A percentile compares a stretch with the other conserved stretches of the same genome.
phyloP scores from a whole-genome alignment of 768 basidiomycete genomes.

The Lepiota venenata region DNA sequence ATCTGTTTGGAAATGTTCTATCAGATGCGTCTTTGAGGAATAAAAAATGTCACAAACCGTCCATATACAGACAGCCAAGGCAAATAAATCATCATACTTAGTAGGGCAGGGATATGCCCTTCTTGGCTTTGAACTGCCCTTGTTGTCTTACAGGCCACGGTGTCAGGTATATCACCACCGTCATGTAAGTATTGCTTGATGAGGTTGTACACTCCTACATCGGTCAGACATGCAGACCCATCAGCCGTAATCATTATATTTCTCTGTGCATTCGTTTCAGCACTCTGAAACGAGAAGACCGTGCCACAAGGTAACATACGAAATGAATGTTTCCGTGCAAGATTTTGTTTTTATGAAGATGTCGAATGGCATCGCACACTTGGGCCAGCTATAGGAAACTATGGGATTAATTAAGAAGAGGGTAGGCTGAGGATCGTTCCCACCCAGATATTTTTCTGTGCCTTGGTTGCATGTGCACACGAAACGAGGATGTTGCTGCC shows the following conservation, averaged over 20 bases:
- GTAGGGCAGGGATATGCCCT: background rate
- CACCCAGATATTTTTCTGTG: background rate
- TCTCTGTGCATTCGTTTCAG: background rate
- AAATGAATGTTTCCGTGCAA: constrained; percentile 4
- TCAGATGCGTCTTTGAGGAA: no score
- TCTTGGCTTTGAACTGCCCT: background rate
- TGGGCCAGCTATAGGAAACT: background rate
- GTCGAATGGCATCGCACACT: background rate
- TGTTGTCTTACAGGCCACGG: background rate
- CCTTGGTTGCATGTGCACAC: background rate
- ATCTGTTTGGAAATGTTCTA: no score
- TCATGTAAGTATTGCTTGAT: background rate
- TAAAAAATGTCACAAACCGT: background rate
- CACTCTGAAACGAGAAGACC: no score
- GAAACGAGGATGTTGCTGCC: background rate
- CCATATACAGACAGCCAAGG: background rate
- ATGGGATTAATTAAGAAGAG: no score
- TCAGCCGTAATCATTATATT: background rate
- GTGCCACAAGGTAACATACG: background rate
- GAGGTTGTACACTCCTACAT: background rate
- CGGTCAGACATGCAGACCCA: background rate
- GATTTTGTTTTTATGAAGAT: background rate
- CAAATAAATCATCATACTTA: background rate
- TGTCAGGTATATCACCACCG: background rate
- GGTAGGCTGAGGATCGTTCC: background rate